phyloP scores from a whole-genome alignment of 2,329 filamentous ascomycete genomes.

The Huntiella abstrusa region DNA sequence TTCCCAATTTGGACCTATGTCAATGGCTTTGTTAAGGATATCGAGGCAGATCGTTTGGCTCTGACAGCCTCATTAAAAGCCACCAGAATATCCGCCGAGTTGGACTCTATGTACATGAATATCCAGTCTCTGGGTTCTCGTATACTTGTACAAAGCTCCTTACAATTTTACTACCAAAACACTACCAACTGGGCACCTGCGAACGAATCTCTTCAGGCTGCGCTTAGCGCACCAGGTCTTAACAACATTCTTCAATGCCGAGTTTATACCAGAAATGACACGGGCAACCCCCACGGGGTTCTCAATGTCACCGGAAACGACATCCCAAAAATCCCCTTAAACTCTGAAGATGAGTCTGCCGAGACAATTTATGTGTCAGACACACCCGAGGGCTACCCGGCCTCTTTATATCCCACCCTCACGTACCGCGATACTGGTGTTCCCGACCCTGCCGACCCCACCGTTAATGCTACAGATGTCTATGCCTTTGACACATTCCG shows the following conservation, averaged over 20 bases:
- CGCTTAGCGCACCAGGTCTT: conserved; percentile 41
- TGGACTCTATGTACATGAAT: conserved; percentile 60
- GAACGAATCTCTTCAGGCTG: conserved; percentile 47
- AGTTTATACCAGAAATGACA: conserved; percentile 52
- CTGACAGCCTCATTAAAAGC: conserved; percentile 77
- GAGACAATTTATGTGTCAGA: conserved; percentile 42
- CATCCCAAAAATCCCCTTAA: conserved; percentile 36
- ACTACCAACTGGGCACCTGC: conserved; percentile 48
- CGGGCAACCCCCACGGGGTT: conserved; percentile 35
- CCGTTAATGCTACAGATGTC: conserved; percentile 16
- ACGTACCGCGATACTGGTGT: conserved; percentile 35
- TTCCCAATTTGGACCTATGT: conserved; percentile 53
- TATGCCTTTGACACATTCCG: conserved; percentile 28
- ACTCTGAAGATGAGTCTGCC: conserved; percentile 39
- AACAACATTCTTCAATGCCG: conserved; percentile 47
- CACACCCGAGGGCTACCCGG: conserved; percentile 46
- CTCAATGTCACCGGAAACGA: conserved; percentile 42
- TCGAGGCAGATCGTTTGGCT: conserved; percentile 43
- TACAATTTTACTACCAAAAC: conserved; percentile 32
- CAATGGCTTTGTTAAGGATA: conserved; percentile 31
- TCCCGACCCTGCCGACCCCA: conserved; percentile 24
- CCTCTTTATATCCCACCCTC: conserved; percentile 59
- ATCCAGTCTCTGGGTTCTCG: conserved; percentile 53
- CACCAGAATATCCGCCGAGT: conserved; percentile 57
- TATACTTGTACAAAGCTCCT: conserved; percentile 35